Conservation (phyloP, 2,329 filamentous ascomycete species). For the Amesomyces nigricolor region DNA sequence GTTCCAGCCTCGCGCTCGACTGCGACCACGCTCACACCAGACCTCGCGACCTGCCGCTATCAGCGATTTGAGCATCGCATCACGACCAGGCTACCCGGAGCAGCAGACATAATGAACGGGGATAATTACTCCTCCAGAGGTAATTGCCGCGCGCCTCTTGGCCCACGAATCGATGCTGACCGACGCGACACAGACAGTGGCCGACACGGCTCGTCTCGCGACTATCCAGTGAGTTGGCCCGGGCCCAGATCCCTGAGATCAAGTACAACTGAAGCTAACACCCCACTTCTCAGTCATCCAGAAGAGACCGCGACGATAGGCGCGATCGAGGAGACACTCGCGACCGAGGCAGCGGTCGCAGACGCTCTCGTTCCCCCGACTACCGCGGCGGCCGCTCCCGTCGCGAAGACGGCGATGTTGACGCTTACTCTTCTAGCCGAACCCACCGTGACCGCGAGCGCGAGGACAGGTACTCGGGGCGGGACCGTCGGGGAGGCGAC, state of each 20-base stretch:
- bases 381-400: conserved; percentile 60
- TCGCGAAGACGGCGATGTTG: conserved; percentile 64
- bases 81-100: conserved; percentile 6
- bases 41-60: background rate
- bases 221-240: conserved; percentile 47
- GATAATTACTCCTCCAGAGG: conserved; percentile 76
- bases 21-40: conserved; percentile 6
- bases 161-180: conserved; percentile 26
- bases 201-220: conserved; percentile 48
- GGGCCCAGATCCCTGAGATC: background rate
- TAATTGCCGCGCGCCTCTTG: conserved; percentile 35
- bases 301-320: conserved; percentile 33
- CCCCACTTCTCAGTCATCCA: conserved; percentile 22
- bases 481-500: conserved; percentile 50
- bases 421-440: conserved; percentile 88
- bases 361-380: conserved; percentile 75
- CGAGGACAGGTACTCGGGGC: conserved; percentile 80
- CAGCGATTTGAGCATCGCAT: conserved; percentile 13
- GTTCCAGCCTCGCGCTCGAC: conserved; percentile 40
- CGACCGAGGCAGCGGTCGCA: conserved; percentile 45
- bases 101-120: conserved; percentile 62
- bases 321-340: conserved; percentile 30
- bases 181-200: conserved; percentile 36
- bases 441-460: conserved; percentile 90
- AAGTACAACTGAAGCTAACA: conserved; percentile 1